A percentile compares a stretch with the other conserved stretches of the same genome.
Conservation (phyloP, 805 yeast genomes). For the Naumovozyma castellii region DNA sequence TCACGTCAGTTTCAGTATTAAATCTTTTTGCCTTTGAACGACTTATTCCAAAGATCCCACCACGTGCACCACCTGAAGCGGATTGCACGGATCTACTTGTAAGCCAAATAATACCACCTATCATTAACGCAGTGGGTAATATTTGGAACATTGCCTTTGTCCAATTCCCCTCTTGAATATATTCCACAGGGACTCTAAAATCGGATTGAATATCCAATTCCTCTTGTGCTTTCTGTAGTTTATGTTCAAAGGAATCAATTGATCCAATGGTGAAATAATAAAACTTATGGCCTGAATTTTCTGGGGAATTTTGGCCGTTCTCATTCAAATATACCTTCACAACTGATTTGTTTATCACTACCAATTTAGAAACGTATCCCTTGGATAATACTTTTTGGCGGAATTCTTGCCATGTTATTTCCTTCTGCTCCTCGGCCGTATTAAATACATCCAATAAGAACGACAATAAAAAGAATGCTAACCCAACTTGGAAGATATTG, state of each 20-base stretch:
- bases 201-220: conserved; percentile 51
- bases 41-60: conserved; percentile 84
- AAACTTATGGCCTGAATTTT: conserved; percentile 26
- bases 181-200: conserved; percentile 73
- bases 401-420: conserved; percentile 89
- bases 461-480: conserved; percentile 26
- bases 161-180: conserved; percentile 61
- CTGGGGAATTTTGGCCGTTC: conserved; percentile 35
- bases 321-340: conserved; percentile 66
- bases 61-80: conserved; percentile 43
- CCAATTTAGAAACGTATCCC: conserved; percentile 62
- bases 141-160: conserved; percentile 58
- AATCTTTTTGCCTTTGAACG: conserved; percentile 85
- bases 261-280: conserved; percentile 77
- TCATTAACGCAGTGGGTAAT: conserved; percentile 78
- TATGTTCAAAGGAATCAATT: conserved; percentile 76
- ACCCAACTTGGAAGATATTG: conserved; percentile 29
- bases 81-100: conserved; percentile 50
- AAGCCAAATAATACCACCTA: conserved; percentile 82
- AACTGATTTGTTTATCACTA: conserved; percentile 65
- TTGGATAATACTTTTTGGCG: conserved; percentile 62
- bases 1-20: conserved; percentile 85
- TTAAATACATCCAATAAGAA: conserved; percentile 27
- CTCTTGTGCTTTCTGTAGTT: conserved; percentile 65
- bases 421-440: conserved; percentile 32